These are phyloP conservation scores for Paracamarosporium sp. DNA, from an alignment of 2,329 filamentous ascomycete species.

Conservation along the genomic window DNA sequence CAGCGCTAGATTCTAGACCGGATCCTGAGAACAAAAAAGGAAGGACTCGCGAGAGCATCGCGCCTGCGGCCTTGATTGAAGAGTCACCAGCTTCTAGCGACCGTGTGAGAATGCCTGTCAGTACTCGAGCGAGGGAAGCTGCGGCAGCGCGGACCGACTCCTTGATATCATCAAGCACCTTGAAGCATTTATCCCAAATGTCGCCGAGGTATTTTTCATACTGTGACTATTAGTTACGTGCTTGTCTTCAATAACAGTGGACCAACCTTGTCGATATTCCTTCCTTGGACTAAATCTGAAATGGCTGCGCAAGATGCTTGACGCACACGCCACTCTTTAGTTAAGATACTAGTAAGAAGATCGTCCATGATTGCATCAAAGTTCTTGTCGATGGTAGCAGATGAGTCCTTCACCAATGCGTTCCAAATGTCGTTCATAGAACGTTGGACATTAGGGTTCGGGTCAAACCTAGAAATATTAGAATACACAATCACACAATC, in stretches of 20 bases:
- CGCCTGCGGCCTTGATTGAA: constrained; percentile 69
- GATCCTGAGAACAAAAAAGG: constrained; percentile 90
- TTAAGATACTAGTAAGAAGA: constrained; percentile 82
- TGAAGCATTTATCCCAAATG: constrained; percentile 86
- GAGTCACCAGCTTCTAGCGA: constrained; percentile 81
- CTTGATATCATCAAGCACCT: constrained; percentile 96
- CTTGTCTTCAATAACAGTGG: neutral
- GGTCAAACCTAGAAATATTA: constrained; percentile 71
- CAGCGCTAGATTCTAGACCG: constrained; percentile 84
- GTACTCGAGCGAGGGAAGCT: constrained; percentile 77
- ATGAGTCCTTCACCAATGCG: constrained; percentile 88
- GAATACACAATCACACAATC: neutral
- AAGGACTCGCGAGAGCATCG: constrained; percentile 84
- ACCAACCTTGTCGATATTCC: constrained; percentile 59
- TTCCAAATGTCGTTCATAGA: constrained; percentile 99
- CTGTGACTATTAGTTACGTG: constrained; percentile 39
- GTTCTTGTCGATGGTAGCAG: constrained; percentile 75
- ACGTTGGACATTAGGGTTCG: constrained; percentile 87
- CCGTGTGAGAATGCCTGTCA: constrained; percentile 85
- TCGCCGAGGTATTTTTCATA: constrained; percentile 86
- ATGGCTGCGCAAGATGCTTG: constrained; percentile 93
- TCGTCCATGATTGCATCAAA: constrained; percentile 92
- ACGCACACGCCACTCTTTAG: constrained; percentile 90
- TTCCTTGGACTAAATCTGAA: constrained; percentile 83
- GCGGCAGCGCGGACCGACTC: constrained; percentile 84